Conservation (phyloP, 2,329 filamentous ascomycete species). For the Arthrobotrys sphaeroides region DNA sequence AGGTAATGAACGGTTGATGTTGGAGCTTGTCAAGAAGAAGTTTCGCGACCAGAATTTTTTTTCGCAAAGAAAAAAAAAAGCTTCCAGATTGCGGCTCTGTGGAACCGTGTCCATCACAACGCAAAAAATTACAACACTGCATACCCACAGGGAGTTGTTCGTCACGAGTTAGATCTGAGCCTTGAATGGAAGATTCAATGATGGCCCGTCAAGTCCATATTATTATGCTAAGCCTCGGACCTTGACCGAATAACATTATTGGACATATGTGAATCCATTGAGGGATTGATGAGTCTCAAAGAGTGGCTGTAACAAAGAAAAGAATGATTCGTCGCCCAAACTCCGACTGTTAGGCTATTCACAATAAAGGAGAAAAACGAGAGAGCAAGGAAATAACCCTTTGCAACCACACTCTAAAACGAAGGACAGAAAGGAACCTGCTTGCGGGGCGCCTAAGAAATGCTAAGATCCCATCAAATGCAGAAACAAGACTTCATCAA, state of each 20-base stretch:
- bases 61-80: slow-evolving; percentile 46
- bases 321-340: neutral
- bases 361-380: neutral
- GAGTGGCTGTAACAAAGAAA: neutral
- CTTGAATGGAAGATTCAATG: neutral
- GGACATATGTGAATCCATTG: slow-evolving; percentile 1
- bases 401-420: neutral
- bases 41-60: slow-evolving; percentile 44
- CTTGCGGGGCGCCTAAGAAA: slow-evolving; percentile 9
- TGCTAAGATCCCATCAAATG: slow-evolving; percentile 6
- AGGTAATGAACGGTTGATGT: neutral
- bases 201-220: neutral
- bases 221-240: neutral
- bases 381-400: neutral
- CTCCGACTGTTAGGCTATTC: neutral
- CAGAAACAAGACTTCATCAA: slow-evolving; percentile 5
- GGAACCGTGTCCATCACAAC: slow-evolving; percentile 29
- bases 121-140: slow-evolving; percentile 34
- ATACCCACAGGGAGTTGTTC: too few relatives aligned
- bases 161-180: too few relatives aligned
- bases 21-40: slow-evolving; percentile 27
- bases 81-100: slow-evolving; percentile 31
- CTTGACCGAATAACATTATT: neutral
- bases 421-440: neutral
- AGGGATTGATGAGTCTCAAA: neutral